Evolutionary conservation across 371 early-diverging fungal genomes (phyloP), one percentile per base, ranked within the genome.

Genomic region (Mucor velutinosus): DNA sequence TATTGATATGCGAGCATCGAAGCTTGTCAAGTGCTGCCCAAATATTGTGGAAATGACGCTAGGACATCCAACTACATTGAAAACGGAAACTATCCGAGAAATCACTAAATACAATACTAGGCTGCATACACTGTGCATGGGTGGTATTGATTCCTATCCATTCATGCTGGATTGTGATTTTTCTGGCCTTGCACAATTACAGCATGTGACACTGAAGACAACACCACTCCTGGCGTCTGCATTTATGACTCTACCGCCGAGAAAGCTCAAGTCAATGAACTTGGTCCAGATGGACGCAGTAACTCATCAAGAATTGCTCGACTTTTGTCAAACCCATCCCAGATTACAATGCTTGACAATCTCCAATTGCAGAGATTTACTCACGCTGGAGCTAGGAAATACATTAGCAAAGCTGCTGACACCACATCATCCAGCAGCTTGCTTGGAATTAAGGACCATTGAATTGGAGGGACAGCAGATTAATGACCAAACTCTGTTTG

Each of bases 121-220:
- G 25, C 37, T 67, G 4, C 67, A 67, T 37, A 66, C 67, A 14
- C 21, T 66, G 12, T 60, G 33, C 32, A 66, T 67, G 67, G 67
- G 67, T 32, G 67, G 67, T 14, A 60, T 67, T 17, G 67, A 67
- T 17, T 67, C 67, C 6, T 61, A 55, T 29, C 67, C 61, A 2
- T 67, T 67, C 27, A 67, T 67, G 67, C 23, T 66, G 19, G 67
- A 67, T 7, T 61, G 67, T 27, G 45, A 67, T 41, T 67, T 67
- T 56, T 67, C 67, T 3, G 56, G 61, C 12, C 39, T 67, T n/a
- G 27, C 29, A 39, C 47, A 56, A 3, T 10, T 61, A 5, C 51
- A 56, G 19, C 60, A 66, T 60, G 67, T 66, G 14, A 41, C 39
- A 14, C 61, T 66, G 7, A 55, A 55, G 29, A 66, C 67, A 60